Evolutionary conservation across 805 yeast species (phyloP).

Genomic region (Nakazawaea molendinolei): DNA sequence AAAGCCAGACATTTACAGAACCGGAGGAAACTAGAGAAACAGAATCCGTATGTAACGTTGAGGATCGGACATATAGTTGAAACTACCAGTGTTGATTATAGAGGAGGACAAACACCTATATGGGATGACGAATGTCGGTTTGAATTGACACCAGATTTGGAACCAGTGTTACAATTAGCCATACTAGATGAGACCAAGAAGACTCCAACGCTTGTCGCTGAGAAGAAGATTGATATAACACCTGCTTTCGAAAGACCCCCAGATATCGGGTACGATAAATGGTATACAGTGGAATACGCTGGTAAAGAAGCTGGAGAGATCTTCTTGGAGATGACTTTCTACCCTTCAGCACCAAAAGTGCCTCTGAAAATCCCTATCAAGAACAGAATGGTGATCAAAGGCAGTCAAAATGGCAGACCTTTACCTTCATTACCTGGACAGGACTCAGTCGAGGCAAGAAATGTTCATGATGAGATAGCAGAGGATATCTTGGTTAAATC

Average conservation of each 20-base stretch:
- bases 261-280: slow-evolving; percentile 73
- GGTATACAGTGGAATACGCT: slow-evolving; percentile 69
- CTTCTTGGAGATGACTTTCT: slow-evolving; percentile 87
- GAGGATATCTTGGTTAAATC: slow-evolving; percentile 9
- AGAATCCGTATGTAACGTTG: slow-evolving; percentile 82
- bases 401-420: slow-evolving; percentile 13
- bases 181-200: slow-evolving; percentile 80
- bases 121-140: slow-evolving; percentile 79
- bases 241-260: slow-evolving; percentile 62
- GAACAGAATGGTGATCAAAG: slow-evolving; percentile 6
- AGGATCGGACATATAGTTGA: slow-evolving; percentile 78
- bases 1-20: slow-evolving; percentile 86
- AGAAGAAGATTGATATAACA: slow-evolving; percentile 69
- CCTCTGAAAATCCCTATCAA: slow-evolving; percentile 13
- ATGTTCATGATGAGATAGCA: neutral
- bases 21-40: slow-evolving; percentile 81
- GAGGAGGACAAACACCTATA: slow-evolving; percentile 93
- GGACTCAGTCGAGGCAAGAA: neutral
- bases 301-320: slow-evolving; percentile 82
- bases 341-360: slow-evolving; percentile 42
- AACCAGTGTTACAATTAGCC: slow-evolving; percentile 59
- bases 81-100: slow-evolving; percentile 64
- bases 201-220: slow-evolving; percentile 84
- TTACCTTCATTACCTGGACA: slow-evolving; percentile 24
- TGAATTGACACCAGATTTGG: slow-evolving; percentile 54